phyloP scores from a whole-genome alignment of 495 filamentous ascomycete species.

The Evernia prunastri region DNA sequence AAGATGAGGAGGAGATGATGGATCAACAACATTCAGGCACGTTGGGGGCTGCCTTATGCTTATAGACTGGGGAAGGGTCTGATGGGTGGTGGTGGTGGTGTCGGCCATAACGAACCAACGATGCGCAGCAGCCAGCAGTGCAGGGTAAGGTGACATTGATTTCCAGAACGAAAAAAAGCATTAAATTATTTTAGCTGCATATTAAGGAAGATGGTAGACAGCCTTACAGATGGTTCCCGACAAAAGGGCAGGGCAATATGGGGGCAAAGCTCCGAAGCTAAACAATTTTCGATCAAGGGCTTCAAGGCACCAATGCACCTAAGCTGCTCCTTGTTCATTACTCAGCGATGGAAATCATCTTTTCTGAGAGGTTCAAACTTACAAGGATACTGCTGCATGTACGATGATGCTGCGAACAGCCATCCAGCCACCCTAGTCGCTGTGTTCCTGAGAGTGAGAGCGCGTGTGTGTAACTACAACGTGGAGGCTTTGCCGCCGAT shows the following conservation, averaged over 20 bases:
- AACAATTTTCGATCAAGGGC: not conserved
- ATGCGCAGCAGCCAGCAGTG: slow-evolving; percentile 19
- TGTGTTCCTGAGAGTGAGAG: not conserved
- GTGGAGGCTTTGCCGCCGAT: not conserved
- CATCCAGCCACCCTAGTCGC: too few relatives aligned
- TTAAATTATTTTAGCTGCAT: slow-evolving; percentile 4
- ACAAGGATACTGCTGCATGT: not conserved
- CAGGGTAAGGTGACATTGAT: slow-evolving; percentile 7
- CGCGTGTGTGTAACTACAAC: not conserved
- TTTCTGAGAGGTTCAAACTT: not conserved
- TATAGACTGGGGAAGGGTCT: slow-evolving; percentile 6
- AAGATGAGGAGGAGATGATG: too few relatives aligned
- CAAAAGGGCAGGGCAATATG: not conserved
- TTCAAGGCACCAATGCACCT: not conserved
- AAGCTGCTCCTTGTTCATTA: too few relatives aligned
- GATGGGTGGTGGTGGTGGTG: slow-evolving; percentile 1
- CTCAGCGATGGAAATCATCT: not conserved
- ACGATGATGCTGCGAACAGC: not conserved
- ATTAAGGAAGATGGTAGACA: slow-evolving; percentile 5
- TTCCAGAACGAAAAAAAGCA: not conserved
- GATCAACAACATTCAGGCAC: slow-evolving; percentile 17
- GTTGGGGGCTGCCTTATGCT: slow-evolving; percentile 18
- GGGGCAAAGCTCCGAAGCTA: slow-evolving; percentile 9
- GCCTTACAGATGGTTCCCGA: slow-evolving; percentile 6
- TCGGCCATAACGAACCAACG: slow-evolving; percentile 14